Conservation (phyloP, 1,284 basidiomycete species). For the Paramarasmius palmivorus region DNA sequence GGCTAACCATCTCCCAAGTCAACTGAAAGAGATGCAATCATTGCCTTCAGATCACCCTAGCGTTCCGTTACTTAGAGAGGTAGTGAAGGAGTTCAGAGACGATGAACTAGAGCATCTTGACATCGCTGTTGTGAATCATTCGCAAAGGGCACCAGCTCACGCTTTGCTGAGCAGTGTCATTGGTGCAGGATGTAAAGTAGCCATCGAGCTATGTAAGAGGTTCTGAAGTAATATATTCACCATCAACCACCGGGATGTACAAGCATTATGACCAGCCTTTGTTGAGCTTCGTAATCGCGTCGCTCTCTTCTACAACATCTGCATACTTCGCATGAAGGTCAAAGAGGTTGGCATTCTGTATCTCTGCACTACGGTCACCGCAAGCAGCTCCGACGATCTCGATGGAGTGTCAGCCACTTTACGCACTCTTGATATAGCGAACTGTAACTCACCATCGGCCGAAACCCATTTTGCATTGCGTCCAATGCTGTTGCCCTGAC, state of each 20-base stretch:
- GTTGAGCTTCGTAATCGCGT: constrained; percentile 12
- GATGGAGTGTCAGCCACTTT: background rate
- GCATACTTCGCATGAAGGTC: constrained; percentile 19
- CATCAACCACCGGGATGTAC: too few species aligned
- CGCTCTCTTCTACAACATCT: constrained; percentile 15
- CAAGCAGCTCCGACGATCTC: constrained; percentile 19
- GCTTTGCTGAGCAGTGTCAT: constrained; percentile 86
- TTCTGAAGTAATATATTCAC: constrained; percentile 42
- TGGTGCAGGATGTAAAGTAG: constrained; percentile 84
- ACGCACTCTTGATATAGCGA: background rate
- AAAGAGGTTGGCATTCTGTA: constrained; percentile 19
- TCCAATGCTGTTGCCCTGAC: constrained; percentile 17
- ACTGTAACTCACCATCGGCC: constrained; percentile 15
- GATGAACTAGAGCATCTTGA: constrained; percentile 95
- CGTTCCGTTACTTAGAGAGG: constrained; percentile 71
- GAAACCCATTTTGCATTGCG: constrained; percentile 18
- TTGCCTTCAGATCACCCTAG: constrained; percentile 74
- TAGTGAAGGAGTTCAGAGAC: constrained; percentile 88
- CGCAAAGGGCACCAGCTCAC: constrained; percentile 91
- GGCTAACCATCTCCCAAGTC: constrained; percentile 44
- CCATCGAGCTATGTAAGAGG: constrained; percentile 87
- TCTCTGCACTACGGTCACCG: constrained; percentile 18
- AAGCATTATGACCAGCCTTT: constrained; percentile 11
- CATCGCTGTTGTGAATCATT: constrained; percentile 87
- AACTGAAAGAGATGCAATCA: constrained; percentile 68